These are phyloP conservation scores for Avicennia marina DNA, from an alignment of 257 asterid genomes.

Conservation along the genomic window DNA sequence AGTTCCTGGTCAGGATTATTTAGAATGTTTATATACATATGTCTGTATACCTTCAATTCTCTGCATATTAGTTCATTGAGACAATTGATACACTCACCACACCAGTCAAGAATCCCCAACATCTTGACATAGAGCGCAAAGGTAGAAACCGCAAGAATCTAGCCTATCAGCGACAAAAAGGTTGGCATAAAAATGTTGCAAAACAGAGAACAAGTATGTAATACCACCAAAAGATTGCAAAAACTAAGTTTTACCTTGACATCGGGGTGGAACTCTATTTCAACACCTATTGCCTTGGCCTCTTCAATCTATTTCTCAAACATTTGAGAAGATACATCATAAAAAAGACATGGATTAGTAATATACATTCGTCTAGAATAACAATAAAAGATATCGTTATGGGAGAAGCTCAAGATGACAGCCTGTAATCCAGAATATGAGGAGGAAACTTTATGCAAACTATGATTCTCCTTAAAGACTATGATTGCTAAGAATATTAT, in stretches of 20 bases:
- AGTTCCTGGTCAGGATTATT: conserved; percentile 61
- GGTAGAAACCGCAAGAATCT: conserved; percentile 75
- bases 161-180: conserved; percentile 49
- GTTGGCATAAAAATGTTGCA: conserved; percentile 6
- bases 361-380: conserved; percentile 5
- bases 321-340: conserved; percentile 22
- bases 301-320: conserved; percentile 64
- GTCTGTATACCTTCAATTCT: no score
- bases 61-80: conserved; percentile 11
- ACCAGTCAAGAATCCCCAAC: conserved; percentile 71
- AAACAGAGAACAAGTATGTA: background rate
- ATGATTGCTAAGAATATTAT: no score
- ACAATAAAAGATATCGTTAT: background rate
- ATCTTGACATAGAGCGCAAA: conserved; percentile 80
- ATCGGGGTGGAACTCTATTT: conserved; percentile 82
- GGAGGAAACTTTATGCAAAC: no score
- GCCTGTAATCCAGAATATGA: background rate
- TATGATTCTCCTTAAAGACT: no score
- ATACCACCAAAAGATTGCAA: background rate
- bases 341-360: background rate
- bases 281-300: conserved; percentile 65
- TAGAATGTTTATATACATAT: conserved; percentile 10
- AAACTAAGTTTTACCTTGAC: conserved; percentile 51
- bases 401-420: conserved; percentile 13
- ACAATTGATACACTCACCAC: conserved; percentile 49